These are phyloP conservation scores for Suhomyces sp. DNA, from an alignment of 805 yeast genomes.

Conservation along the genomic window DNA sequence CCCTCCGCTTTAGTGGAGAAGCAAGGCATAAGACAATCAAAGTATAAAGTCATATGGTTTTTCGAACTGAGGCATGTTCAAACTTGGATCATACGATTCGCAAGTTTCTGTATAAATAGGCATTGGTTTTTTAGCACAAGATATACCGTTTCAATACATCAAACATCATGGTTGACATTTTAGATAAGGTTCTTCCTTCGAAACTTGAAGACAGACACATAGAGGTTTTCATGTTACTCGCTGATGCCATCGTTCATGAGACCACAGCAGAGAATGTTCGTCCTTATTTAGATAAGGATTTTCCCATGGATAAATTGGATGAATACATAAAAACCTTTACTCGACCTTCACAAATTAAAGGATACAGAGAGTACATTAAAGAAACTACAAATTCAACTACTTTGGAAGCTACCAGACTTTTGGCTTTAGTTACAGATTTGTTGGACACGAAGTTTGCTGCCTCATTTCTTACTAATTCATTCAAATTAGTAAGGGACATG, in stretches of 20 bases:
- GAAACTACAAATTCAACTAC: conserved; percentile 15
- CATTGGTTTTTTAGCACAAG: too few relatives aligned
- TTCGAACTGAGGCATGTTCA: too few relatives aligned
- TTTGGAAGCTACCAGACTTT: conserved; percentile 22
- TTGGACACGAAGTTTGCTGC: conserved; percentile 32
- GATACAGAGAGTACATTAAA: conserved; percentile 18
- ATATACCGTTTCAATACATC: too few relatives aligned
- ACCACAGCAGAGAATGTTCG: conserved; percentile 26
- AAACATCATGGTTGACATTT: conserved; percentile 3
- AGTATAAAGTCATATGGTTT: too few relatives aligned
- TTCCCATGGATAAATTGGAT: conserved; percentile 27
- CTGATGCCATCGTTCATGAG: conserved; percentile 38
- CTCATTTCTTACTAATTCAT: conserved; percentile 34
- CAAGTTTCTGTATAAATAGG: too few relatives aligned
- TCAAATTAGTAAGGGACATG: conserved; percentile 39
- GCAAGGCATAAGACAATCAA: too few relatives aligned
- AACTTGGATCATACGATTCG: too few relatives aligned
- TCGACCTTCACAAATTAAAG: conserved; percentile 32
- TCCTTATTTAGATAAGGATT: conserved; percentile 23
- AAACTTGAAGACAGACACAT: not conserved
- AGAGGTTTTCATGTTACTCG: conserved; percentile 17
- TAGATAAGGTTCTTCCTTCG: not conserved
- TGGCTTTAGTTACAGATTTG: conserved; percentile 23
- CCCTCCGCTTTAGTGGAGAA: too few relatives aligned
- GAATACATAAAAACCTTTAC: conserved; percentile 27